phyloP scores from a whole-genome alignment of 2,329 filamentous ascomycete genomes.

The Aureobasidium sp. region DNA sequence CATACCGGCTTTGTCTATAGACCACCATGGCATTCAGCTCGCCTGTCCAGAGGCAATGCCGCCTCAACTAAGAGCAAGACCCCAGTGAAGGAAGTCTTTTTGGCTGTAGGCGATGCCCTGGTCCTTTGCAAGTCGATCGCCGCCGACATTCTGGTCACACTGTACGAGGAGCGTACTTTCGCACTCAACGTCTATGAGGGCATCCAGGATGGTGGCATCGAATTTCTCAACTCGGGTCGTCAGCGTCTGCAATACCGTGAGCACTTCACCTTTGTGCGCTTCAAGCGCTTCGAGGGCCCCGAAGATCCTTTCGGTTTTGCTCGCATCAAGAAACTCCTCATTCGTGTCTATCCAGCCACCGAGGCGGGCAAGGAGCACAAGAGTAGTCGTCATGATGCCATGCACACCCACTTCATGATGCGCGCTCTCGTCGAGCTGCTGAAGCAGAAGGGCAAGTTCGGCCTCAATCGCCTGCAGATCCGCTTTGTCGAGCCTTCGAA shows the following conservation, averaged over 20 bases:
- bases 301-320: conserved; percentile 31
- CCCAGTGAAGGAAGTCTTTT: not conserved
- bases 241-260: conserved; percentile 33
- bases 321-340: conserved; percentile 32
- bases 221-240: conserved; percentile 34
- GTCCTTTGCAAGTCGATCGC: conserved; percentile 29
- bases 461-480: conserved; percentile 26
- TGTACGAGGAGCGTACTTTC: conserved; percentile 31
- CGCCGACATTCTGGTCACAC: conserved; percentile 25
- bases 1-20: too few species aligned
- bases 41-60: too few species aligned
- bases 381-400: conserved; percentile 25
- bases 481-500: conserved; percentile 25
- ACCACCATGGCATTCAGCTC: too few species aligned
- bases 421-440: conserved; percentile 31
- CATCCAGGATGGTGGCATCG: conserved; percentile 34
- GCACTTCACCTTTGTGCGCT: conserved; percentile 28
- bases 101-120: conserved; percentile 27
- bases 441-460: conserved; percentile 28
- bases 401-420: conserved; percentile 36
- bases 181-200: conserved; percentile 15
- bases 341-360: conserved; percentile 29
- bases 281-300: conserved; percentile 28
- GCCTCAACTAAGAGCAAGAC: not conserved
- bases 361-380: conserved; percentile 5